Evolutionary conservation across 345 rosid genomes (phyloP).

Genomic region (Sonneratia caseolaris): DNA sequence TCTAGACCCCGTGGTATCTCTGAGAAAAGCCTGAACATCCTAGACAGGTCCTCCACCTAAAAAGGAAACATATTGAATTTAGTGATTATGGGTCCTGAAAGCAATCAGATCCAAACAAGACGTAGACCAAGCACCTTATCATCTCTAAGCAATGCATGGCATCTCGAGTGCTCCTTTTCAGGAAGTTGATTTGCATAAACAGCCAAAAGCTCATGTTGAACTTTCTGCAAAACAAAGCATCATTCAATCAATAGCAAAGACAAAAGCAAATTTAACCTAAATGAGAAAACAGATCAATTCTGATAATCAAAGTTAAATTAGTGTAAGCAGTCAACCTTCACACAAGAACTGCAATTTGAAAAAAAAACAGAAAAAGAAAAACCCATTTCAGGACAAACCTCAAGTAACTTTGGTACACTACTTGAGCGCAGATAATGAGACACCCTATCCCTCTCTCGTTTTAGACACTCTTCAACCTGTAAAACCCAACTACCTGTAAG

Average conservation of each 20-base stretch:
- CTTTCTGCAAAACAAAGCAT: slow-evolving; percentile 29
- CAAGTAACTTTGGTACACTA: slow-evolving; percentile 45
- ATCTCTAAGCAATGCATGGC: slow-evolving; percentile 59
- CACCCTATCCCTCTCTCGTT: slow-evolving; percentile 48
- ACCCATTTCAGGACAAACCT: slow-evolving; percentile 29
- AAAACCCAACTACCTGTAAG: slow-evolving; percentile 23
- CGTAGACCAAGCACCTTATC: slow-evolving; percentile 40
- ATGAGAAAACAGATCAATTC: background rate
- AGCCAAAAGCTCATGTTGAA: slow-evolving; percentile 38
- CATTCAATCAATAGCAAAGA: background rate
- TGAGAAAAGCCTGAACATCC: slow-evolving; percentile 58
- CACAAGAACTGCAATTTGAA: background rate
- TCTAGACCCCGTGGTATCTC: slow-evolving; percentile 47
- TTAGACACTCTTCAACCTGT: slow-evolving; percentile 51
- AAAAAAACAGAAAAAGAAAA: background rate
- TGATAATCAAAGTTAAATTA: background rate
- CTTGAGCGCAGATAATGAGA: slow-evolving; percentile 40
- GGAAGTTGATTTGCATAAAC: slow-evolving; percentile 41
- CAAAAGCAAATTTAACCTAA: background rate
- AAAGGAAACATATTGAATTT: background rate
- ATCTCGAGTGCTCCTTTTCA: slow-evolving; percentile 52
- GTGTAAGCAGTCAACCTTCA: background rate
- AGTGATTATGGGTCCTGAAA: slow-evolving; percentile 1
- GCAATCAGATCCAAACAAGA: slow-evolving; percentile 1
- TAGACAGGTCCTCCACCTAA: slow-evolving; percentile 65